Evolutionary conservation across 768 basidiomycete genomes (phyloP).

Genomic region (Russula compacta): DNA sequence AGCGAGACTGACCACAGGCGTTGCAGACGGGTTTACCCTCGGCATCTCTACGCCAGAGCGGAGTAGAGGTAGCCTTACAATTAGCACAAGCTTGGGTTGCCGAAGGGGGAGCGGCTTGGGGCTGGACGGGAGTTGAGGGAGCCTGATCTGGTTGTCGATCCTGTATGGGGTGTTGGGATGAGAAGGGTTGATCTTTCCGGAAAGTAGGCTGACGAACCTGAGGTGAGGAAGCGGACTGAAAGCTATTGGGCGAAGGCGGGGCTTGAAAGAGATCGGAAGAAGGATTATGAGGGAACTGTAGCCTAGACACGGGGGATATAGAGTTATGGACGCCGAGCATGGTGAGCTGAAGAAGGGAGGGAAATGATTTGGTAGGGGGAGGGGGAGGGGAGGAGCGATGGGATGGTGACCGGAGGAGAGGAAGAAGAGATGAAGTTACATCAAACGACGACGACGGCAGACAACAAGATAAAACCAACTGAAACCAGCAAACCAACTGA

Average conservation of each 20-base stretch:
- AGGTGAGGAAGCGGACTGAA: slow-evolving; percentile 15
- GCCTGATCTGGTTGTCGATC: slow-evolving; percentile 11
- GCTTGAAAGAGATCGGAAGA: slow-evolving; percentile 17
- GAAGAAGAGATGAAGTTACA: slow-evolving; percentile 11
- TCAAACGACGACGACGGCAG: slow-evolving; percentile 3
- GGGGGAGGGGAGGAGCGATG: not conserved
- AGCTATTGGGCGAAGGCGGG: slow-evolving; percentile 9
- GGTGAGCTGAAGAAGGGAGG: not conserved
- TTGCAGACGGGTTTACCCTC: slow-evolving; percentile 84
- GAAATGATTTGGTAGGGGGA: not conserved
- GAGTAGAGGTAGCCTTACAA: slow-evolving; percentile 70
- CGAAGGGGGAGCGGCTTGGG: slow-evolving; percentile 1
- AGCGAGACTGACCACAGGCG: slow-evolving; percentile 67
- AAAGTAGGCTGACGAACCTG: slow-evolving; percentile 6
- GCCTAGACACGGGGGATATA: slow-evolving; percentile 17
- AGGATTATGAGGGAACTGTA: slow-evolving; percentile 17
- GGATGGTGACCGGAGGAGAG: slow-evolving; percentile 11
- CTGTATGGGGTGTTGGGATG: slow-evolving; percentile 7
- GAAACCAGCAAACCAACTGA: not conserved
- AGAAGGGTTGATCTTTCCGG: slow-evolving; percentile 12
- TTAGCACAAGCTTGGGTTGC: slow-evolving; percentile 43
- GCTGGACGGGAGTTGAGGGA: slow-evolving; percentile 10
- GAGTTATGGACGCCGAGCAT: slow-evolving; percentile 17
- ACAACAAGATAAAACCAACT: slow-evolving; percentile 7
- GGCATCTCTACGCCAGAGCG: slow-evolving; percentile 75